phyloP scores from a whole-genome alignment of 2,329 filamentous ascomycete genomes.

The Parastagonospora nodorum region DNA sequence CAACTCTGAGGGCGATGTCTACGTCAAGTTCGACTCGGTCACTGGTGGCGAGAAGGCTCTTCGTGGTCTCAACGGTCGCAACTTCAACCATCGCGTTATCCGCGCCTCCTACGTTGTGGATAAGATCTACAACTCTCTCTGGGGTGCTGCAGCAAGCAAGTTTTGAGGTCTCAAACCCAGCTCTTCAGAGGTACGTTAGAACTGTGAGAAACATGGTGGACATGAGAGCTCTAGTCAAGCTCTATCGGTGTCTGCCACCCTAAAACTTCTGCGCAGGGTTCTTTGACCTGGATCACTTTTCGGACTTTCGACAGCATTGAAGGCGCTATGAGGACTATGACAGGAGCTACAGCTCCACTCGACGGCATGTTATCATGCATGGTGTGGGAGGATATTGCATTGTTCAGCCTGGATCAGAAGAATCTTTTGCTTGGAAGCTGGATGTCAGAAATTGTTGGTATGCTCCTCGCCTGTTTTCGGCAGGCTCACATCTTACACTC shows the following conservation, averaged over 20 bases:
- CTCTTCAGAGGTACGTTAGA: conserved; percentile 20
- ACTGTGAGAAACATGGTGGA: background rate
- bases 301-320: too few species aligned
- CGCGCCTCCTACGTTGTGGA: conserved; percentile 96
- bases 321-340: too few species aligned
- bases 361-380: background rate
- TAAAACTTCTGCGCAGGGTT: background rate
- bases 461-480: background rate
- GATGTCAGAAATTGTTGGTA: conserved; percentile 2
- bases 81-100: conserved; percentile 91
- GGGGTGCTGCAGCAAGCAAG: conserved; percentile 35
- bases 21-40: conserved; percentile 96
- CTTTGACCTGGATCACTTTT: background rate
- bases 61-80: conserved; percentile 95
- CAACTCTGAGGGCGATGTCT: conserved; percentile 94
- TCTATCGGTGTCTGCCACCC: conserved; percentile 6
- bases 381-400: background rate
- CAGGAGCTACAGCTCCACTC: background rate
- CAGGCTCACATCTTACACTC: conserved; percentile 18
- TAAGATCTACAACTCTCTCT: conserved; percentile 97
- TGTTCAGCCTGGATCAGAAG: background rate
- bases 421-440: background rate
- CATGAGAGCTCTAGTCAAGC: conserved; percentile 5
- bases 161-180: conserved; percentile 18
- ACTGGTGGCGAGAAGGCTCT: conserved; percentile 96